These are phyloP conservation scores for Penicillium diatomitis DNA, from an alignment of 495 filamentous ascomycete genomes.

Conservation along the genomic window DNA sequence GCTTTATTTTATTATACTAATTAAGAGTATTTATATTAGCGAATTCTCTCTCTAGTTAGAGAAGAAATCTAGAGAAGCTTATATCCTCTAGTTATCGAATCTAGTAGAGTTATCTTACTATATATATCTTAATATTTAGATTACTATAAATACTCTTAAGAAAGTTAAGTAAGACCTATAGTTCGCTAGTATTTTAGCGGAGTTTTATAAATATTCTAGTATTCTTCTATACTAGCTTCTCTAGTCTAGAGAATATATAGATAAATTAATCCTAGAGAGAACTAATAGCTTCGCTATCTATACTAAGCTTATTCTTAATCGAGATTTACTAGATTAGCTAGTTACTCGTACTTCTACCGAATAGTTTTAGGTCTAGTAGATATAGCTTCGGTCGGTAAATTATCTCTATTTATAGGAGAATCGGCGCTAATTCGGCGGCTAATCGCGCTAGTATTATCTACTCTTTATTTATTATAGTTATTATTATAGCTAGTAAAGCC, in stretches of 20 bases:
- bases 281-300: slow-evolving; percentile 2
- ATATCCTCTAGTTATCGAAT: background rate
- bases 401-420: background rate
- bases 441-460: background rate
- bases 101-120: slow-evolving; percentile 1
- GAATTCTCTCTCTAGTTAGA: slow-evolving; percentile 1
- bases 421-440: background rate
- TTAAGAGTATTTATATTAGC: background rate
- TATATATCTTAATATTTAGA: background rate
- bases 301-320: background rate
- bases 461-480: background rate
- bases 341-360: background rate
- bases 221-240: slow-evolving; percentile 4
- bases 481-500: background rate
- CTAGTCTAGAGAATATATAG: slow-evolving; percentile 4
- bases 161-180: background rate
- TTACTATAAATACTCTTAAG: slow-evolving; percentile 1
- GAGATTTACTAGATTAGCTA: background rate
- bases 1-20: background rate
- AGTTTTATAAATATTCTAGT: slow-evolving; percentile 3
- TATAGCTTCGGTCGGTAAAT: background rate
- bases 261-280: background rate
- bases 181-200: background rate
- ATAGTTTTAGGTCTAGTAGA: background rate
- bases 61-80: background rate